Evolutionary conservation across 2,329 filamentous ascomycete genomes (phyloP).

Genomic region (Rutstroemia sp.): DNA sequence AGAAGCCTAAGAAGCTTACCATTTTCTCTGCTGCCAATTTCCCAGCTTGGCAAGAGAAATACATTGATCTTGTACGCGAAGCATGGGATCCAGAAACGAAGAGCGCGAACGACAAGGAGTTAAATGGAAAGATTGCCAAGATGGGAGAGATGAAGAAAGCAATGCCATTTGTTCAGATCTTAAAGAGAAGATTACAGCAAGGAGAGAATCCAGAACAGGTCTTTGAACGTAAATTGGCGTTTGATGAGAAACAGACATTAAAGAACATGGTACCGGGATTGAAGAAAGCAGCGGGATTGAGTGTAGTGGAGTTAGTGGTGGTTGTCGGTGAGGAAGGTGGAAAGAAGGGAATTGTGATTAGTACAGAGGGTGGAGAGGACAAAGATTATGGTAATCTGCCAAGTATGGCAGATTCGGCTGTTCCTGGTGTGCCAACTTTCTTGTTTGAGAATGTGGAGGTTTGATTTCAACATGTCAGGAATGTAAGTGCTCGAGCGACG

Average conservation of each 20-base stretch:
- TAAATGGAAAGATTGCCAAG: conserved; percentile 74
- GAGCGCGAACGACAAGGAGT: conserved; percentile 68
- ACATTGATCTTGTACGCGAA: conserved; percentile 71
- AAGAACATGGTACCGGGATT: conserved; percentile 71
- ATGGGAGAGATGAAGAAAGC: conserved; percentile 90
- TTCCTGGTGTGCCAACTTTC: conserved; percentile 78
- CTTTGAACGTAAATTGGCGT: conserved; percentile 76
- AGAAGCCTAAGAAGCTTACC: conserved; percentile 84
- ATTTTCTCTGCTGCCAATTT: conserved; percentile 76
- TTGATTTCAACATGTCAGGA: neutral
- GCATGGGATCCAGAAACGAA: conserved; percentile 57
- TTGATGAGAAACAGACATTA: conserved; percentile 74
- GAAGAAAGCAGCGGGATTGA: conserved; percentile 67
- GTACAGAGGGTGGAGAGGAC: conserved; percentile 46
- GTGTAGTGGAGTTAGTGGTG: conserved; percentile 62
- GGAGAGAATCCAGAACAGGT: conserved; percentile 62
- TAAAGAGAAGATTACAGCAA: conserved; percentile 75
- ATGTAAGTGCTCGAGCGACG: neutral
- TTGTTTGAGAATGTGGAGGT: conserved; percentile 69
- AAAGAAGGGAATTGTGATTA: conserved; percentile 52
- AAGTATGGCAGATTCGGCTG: conserved; percentile 60
- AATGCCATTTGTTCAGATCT: conserved; percentile 87
- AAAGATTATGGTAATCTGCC: conserved; percentile 52
- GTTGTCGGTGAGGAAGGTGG: conserved; percentile 63
- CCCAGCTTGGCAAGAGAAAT: conserved; percentile 87